Evolutionary conservation across 108 stramenopile genomes (phyloP), one percentile per base, ranked within the genome.

Genomic region (Hondaea fermentalgiana): DNA sequence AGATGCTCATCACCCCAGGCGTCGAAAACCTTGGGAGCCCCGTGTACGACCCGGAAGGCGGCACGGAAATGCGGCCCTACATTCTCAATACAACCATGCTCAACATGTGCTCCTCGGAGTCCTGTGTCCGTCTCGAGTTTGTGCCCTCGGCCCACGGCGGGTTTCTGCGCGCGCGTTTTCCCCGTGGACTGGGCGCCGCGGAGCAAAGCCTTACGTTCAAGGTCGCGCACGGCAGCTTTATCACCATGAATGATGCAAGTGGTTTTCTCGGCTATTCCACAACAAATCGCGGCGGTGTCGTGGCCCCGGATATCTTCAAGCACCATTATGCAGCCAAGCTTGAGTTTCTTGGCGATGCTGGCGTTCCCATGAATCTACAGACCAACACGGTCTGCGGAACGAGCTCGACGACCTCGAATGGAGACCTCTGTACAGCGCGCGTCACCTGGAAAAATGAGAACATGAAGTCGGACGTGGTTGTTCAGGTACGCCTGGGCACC

Each of bases 401-500:
- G n/a, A 59, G 59, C n/a, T 35, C 35, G 35, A 69, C 25, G 35
- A 35, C 64, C 21, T 69, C 64, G 21, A 35, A 28, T 42, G 6
- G 14, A 10, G 8, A 28, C 10, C 64, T 17, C 8, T 83, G 76
- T 45, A 53, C 17, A 14, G 76, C 49, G 28, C 19, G 23, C 12
- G n/a, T 53, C 6, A 25, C 76, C 17, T 83, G 76, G 76, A 12
- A 55, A 14, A 47, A 83, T 3, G 51, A 12, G 16, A 2, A 47
- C n/a, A 53, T 53, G 49, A 28, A 35, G 16, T 12, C 44, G 6
- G 76, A 83, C 12, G 76, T 53, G 0, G 25, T 71, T 2, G 91
- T 90, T 6, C n/a, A 57, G 23, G 55, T 91, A 5, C 47, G 60
- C 5, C 60, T 91, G 43, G 89, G 23, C 5, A 90, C 91, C 19